Base-by-base conservation (phyloP, 495 filamentous ascomycete genomes). In the Viridothelium virens region DNA sequence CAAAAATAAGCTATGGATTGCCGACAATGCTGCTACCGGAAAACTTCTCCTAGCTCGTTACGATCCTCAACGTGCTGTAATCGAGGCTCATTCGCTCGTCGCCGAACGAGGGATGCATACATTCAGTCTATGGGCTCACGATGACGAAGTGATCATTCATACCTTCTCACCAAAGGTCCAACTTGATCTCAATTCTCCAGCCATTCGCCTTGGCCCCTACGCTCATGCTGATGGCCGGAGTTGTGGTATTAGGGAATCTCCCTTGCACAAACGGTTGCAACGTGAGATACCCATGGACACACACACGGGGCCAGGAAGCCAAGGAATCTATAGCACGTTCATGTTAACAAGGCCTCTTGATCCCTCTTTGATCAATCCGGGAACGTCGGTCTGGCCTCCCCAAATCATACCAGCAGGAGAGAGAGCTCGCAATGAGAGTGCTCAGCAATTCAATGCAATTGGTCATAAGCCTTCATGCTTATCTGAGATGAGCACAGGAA, bases 1-100 rank as follows among this genome's bases (percentile, higher is more conserved):
- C 0, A 82, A 82, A 65, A 77, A 90, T 67, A 91, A 89, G 76
- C 75, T 97, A 48, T 97, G 93, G 93, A 91, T 95, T 70, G 83
- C 85, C 39, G 91, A 96, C 75, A 81, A 74, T 36, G 80, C 84
- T n/a, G 77, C 85, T 37, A 81, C 78, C 0, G 92, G 92, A 0
- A 87, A 86, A 63, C 72, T 96, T 41, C 80, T 95, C 31, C 73
- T 96, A 25, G 79, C 84, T 37, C 85, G 87, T 0, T 97, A 91
- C 70, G 85, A 95, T 73, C 78, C 85, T 25, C 79, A 83, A 18
- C 78, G 83, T 14, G 89, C 87, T 11, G 86, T 86, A 66, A 95
- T 97, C 65, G 90, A 92, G 72, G 90, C 84, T 38, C 91, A 91
- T 75, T 84, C 86, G n/a, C 76, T 96, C 0, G 77, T 91, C 7